Evolutionary conservation across 2,329 filamentous ascomycete species (phyloP), one percentile per base, ranked within the genome.

Genomic region (Ceratocystis cubensis): DNA sequence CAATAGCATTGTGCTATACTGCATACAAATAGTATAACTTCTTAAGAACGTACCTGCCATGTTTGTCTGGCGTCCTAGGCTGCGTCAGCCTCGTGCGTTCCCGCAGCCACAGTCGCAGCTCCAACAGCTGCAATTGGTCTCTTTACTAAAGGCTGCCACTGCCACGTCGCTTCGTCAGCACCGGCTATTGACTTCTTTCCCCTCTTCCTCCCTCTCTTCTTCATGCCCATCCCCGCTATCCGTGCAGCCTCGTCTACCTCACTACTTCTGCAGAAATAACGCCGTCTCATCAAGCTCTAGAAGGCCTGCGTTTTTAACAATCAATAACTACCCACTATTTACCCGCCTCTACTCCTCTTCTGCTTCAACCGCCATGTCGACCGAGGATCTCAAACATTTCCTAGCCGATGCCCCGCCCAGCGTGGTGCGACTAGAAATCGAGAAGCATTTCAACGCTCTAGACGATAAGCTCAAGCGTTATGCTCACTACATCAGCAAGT

Each of bases 361-460:
- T 71, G 13, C 61, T 59, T 70, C 71, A 70, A 75, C 73, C 20
- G 71, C 73, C 72, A 78, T 75, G 70, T 86, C 87, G 82, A 79
- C 82, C 67, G 76, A 81, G 71, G 84, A 86, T 70, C 78, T 86
- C 69, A 79, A 80, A 75, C 88, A 96, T 74, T 96, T 96, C 75
- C 82, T 96, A 69, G 92, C 94, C 61, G 94, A 99, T 76, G 87
- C 88, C 70, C 94, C 94, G 59, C 94, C 94, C 0, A 88, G 87
- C 62, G 85, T 96, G 66, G 93, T 96, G 68, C 85, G 87, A 61
- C 84, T 99, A 63, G 87, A 91, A 75, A 94, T 97, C 75, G 91
- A 91, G 78, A 89, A 91, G 74, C 93, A 97, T 77, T 99, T 97
- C 72, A 88, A 93, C 66, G 84, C 86, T 45, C 76, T 94, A 69